Conservation (phyloP, 805 yeast genomes). For the Candida hispaniensis region DNA sequence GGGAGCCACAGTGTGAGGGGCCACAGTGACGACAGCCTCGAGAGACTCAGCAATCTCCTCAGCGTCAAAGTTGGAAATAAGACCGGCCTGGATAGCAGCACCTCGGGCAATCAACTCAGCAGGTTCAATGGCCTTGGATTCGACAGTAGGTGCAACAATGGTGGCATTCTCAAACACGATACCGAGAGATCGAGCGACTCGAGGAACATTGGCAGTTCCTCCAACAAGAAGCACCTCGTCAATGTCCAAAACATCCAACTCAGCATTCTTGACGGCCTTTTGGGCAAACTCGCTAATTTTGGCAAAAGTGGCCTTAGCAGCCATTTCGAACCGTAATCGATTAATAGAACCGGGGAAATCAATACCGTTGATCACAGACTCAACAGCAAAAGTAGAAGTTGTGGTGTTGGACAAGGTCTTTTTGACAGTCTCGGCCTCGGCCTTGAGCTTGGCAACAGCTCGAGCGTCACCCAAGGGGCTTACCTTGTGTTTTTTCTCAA, state of each 20-base stretch:
- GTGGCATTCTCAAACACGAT: slow-evolving; percentile 54
- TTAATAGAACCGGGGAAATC: slow-evolving; percentile 90
- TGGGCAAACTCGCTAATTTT: slow-evolving; percentile 71
- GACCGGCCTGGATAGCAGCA: slow-evolving; percentile 91
- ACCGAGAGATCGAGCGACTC: slow-evolving; percentile 66
- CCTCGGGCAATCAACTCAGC: slow-evolving; percentile 87
- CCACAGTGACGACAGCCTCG: slow-evolving; percentile 75
- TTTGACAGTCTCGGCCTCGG: slow-evolving; percentile 74
- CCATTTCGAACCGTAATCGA: slow-evolving; percentile 86
- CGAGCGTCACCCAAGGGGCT: slow-evolving; percentile 75
- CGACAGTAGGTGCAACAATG: slow-evolving; percentile 62
- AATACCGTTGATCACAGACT: slow-evolving; percentile 84
- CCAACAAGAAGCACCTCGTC: slow-evolving; percentile 89
- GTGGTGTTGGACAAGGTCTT: slow-evolving; percentile 86
- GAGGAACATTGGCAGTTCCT: slow-evolving; percentile 88
- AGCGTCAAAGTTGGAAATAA: slow-evolving; percentile 67
- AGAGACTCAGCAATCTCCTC: slow-evolving; percentile 76
- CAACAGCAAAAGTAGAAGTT: slow-evolving; percentile 84
- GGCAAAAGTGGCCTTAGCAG: slow-evolving; percentile 65
- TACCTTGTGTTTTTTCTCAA: slow-evolving; percentile 73
- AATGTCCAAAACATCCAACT: slow-evolving; percentile 70
- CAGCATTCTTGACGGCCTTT: slow-evolving; percentile 66
- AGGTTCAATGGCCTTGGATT: slow-evolving; percentile 73
- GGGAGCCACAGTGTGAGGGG: slow-evolving; percentile 75
- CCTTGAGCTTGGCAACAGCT: slow-evolving; percentile 78